Percentiles rank a stretch among this genome's conserved stretches.
These are phyloP conservation scores for Beauveria sp. DNA, from an alignment of 2,329 filamentous ascomycete species.

Conservation along the genomic window DNA sequence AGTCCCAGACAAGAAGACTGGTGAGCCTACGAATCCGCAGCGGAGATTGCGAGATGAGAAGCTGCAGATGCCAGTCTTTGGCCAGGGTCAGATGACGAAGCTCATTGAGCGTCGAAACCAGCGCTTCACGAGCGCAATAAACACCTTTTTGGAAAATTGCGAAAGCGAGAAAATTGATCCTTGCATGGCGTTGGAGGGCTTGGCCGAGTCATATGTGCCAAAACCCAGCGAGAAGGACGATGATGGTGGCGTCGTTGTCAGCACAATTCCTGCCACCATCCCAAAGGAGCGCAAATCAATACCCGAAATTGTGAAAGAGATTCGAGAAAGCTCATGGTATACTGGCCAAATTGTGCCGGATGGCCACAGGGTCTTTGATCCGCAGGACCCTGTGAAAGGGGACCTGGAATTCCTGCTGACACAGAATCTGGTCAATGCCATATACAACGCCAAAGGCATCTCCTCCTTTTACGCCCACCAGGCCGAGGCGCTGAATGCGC, in stretches of 20 bases:
- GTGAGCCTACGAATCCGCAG: slow-evolving; percentile 60
- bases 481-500: slow-evolving; percentile 82
- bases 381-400: slow-evolving; percentile 73
- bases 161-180: slow-evolving; percentile 58
- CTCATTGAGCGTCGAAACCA: slow-evolving; percentile 84
- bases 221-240: slow-evolving; percentile 38
- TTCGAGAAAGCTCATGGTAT: slow-evolving; percentile 81
- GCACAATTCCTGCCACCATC: slow-evolving; percentile 59
- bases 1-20: slow-evolving; percentile 63
- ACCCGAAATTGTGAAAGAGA: slow-evolving; percentile 74
- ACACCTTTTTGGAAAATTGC: slow-evolving; percentile 69
- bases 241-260: slow-evolving; percentile 25
- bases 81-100: slow-evolving; percentile 83
- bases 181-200: slow-evolving; percentile 52
- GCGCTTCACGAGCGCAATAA: slow-evolving; percentile 73
- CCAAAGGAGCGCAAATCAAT: slow-evolving; percentile 74
- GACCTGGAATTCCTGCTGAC: slow-evolving; percentile 81
- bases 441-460: slow-evolving; percentile 88
- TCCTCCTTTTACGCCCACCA: slow-evolving; percentile 85
- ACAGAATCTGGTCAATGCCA: slow-evolving; percentile 86
- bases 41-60: slow-evolving; percentile 68
- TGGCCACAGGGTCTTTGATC: slow-evolving; percentile 84
- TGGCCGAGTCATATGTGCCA: slow-evolving; percentile 56
- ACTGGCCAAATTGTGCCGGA: slow-evolving; percentile 87
- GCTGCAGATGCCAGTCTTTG: slow-evolving; percentile 85